Evolutionary conservation across 1,139 yeast species (phyloP), one percentile per base, ranked within the genome.

Genomic region (Lodderomyces metapsilosis): DNA sequence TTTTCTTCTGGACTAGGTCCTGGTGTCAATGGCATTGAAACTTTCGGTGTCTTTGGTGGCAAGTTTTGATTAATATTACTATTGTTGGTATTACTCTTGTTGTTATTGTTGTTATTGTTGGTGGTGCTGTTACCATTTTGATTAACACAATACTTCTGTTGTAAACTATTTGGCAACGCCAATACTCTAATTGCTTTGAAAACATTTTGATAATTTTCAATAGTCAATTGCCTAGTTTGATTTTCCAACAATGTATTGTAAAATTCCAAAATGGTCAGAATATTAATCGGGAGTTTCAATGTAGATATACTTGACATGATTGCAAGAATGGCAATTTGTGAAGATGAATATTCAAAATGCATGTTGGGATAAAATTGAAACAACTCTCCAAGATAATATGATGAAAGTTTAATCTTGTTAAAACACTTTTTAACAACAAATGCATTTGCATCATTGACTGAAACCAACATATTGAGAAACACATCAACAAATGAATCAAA

Each of bases 401-500:
- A 71, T 47, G 83, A 74, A 43, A 72, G 62, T 52, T 75, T 78
- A 49, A 82, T 63, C 46, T 78, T 80, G 50, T 72, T 68, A 43
- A 55, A 53, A 12, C 53, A 52, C 48, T 57, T 56, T 46, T 58
- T 61, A 31, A 59, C 52, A 36, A 61, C 64, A 37, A 56, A 57
- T 34, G 57, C 46, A 47, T 53, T 52, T 13, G 34, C 37, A n/a
- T 38, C 37, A 41, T 46, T 39, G 33, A 47, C 51, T 3, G 51
- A 38, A 27, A 66, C 52, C 32, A 54, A 41, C 15, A 49, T 40
- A 43, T 74, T 64, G 56, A 70, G 60, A 52, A 71, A 71, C 41
- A 82, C 59, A 53, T 83, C 88, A 45, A 82, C 65, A 52, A 80
- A 81, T 4, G 76, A 64, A 58, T 82, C 88, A 51, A 79, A 76